phyloP scores from a whole-genome alignment of 768 basidiomycete species.

The Trametes gibbosa region DNA sequence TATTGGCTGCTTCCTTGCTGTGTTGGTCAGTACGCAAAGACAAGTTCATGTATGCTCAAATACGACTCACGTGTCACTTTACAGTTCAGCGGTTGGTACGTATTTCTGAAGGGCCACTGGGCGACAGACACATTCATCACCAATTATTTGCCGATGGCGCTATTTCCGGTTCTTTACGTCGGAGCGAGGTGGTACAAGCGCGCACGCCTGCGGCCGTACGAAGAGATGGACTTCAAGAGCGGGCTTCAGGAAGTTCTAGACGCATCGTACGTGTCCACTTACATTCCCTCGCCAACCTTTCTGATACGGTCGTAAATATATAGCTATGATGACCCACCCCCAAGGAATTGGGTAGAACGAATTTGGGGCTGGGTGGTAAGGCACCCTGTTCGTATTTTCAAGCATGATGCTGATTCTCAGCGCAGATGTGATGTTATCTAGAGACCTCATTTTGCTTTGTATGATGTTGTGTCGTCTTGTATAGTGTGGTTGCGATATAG shows the following conservation, averaged over 20 bases:
- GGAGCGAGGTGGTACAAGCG: conserved; percentile 22
- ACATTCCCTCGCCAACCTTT: not conserved
- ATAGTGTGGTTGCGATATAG: no score
- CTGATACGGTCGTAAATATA: not conserved
- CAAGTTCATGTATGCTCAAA: not conserved
- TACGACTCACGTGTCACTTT: not conserved
- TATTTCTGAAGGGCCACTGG: conserved; percentile 43
- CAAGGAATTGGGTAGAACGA: conserved; percentile 32
- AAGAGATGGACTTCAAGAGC: conserved; percentile 45
- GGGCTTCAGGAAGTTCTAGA: conserved; percentile 39
- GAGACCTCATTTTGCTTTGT: no score
- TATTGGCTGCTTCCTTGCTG: conserved; percentile 27
- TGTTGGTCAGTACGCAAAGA: conserved; percentile 36
- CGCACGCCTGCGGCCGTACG: conserved; percentile 10
- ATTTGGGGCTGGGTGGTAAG: conserved; percentile 37
- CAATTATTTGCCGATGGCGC: conserved; percentile 38
- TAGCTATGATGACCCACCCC: conserved; percentile 33
- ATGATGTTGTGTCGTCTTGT: no score
- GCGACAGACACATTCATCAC: conserved; percentile 39
- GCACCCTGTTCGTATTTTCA: no score
- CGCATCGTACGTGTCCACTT: conserved; percentile 21
- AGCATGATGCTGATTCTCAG: no score
- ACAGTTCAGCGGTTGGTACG: conserved; percentile 41
- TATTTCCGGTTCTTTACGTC: conserved; percentile 49
- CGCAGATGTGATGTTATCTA: no score